These are phyloP conservation scores for Podila minutissima DNA, from an alignment of 192 early-diverging fungal species.

Conservation along the genomic window DNA sequence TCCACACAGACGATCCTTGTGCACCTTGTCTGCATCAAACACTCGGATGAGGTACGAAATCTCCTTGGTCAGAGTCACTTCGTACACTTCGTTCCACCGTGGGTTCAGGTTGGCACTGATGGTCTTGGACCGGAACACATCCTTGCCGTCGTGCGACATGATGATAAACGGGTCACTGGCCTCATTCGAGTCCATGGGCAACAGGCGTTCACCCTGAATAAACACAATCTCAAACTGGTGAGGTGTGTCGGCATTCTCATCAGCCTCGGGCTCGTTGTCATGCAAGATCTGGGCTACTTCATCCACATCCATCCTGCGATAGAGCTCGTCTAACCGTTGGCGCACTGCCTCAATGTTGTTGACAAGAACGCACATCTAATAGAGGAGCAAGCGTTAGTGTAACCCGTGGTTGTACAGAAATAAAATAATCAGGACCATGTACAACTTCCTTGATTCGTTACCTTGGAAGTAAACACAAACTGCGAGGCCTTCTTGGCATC, in stretches of 20 bases:
- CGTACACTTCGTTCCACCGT: conserved; percentile 85
- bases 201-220: conserved; percentile 71
- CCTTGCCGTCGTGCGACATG: conserved; percentile 58
- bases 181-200: conserved; percentile 68
- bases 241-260: conserved; percentile 39
- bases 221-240: conserved; percentile 77
- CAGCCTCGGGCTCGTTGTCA: conserved; percentile 30
- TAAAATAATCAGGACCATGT: neutral
- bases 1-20: conserved; percentile 69
- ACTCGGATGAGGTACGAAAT: conserved; percentile 55
- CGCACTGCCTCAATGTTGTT: conserved; percentile 68
- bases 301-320: conserved; percentile 66
- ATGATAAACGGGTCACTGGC: conserved; percentile 73
- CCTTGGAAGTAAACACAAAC: conserved; percentile 63
- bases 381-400: neutral
- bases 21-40: conserved; percentile 63
- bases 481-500: conserved; percentile 50
- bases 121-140: conserved; percentile 64
- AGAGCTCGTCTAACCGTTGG: conserved; percentile 60
- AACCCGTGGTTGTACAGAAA: neutral
- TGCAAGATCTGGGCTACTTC: conserved; percentile 56
- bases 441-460: conserved; percentile 13
- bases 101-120: conserved; percentile 77
- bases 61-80: conserved; percentile 65
- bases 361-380: conserved; percentile 64